Base-by-base conservation (phyloP, 306 rosid genomes). In the Cyamopsis tetragonoloba region DNA sequence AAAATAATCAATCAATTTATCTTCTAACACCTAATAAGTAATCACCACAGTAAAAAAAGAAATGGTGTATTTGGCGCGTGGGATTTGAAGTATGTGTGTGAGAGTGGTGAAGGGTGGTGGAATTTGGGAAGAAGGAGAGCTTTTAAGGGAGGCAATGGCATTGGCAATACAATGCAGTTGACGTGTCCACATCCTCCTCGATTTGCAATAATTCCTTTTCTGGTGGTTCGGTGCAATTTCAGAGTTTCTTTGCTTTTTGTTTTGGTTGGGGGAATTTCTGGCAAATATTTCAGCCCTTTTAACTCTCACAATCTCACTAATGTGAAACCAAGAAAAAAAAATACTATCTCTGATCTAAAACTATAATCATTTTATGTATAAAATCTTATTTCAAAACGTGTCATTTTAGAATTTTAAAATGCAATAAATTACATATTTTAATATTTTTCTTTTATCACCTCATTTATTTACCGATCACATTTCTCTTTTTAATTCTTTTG, bases 81-180 rank as follows among this genome's bases (percentile, higher is more conserved):
- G 39, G 47, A 4, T 42, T 4, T 11, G 4, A 39, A 7, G 56
- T 6, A 39, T 4, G 20, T 26, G 3, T 17, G 27, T 13, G 35
- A n/a, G n/a, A n/a, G 57, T 27, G 39, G 28, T n/a, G n/a, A n/a
- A n/a, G n/a, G 63, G 56, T 10, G 62, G 71, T 64, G 70, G 70
- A 57, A 65, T 32, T 27, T 13, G 30, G 38, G 44, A 54, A 17
- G 14, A 4, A 2, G 61, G 59, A 70, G 71, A 46, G 75, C 76
- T 73, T 79, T 73, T 50, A 79, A 79, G 83, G 79, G 67, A 78
- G 82, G 76, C 68, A 70, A 64, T 63, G 55, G 10, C 26, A 19
- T 23, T 22, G 15, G 31, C 23, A 9, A 22, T 48, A 72, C 63
- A 50, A 32, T 28, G 62, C 19, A 22, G 83, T 68, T 79, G 73